Base-by-base conservation (phyloP, 495 filamentous ascomycete species). In the Lophium mytilinum region DNA sequence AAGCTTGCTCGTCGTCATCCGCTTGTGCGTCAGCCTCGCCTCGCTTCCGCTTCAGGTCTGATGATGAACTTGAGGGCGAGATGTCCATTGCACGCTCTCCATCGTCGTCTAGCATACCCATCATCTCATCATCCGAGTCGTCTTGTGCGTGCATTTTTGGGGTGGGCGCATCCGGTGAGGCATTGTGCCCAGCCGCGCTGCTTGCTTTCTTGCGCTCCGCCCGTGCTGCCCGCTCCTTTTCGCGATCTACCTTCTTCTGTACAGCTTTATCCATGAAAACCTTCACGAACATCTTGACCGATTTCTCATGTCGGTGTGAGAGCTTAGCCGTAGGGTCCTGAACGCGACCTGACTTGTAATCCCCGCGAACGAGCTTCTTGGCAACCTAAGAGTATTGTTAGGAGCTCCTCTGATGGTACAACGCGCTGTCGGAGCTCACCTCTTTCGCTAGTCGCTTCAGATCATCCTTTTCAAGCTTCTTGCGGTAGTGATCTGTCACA, bases 401-500 rank as follows among this genome's bases (percentile, higher is more conserved):
- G 45, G 45, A 30, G 24, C 24, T 6, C 2, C 6, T 30, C 24
- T 30, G 6, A 6, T 30, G 2, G 24, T 30, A 30, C 24, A 30
- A 30, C 24, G 6, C 24, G 24, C 2, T 30, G 24, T 30, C 24
- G 6, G 24, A 30, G 24, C 75, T 55, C 70, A 90, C 82, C 69
- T 95, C 89, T 70, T 92, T 93, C 4, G 83, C 86, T 60, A 90
- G 86, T 49, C 86, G 82, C 71, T 96, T 96, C 6, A 96, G 67
- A 62, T 95, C 86, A 7, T 95, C 89, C 58, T 84, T 89, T 3
- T 88, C 86, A 14, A 96, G 80, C 72, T 89, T 89, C 61, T 85
- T 77, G 56, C 83, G 85, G 68, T 88, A 96, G 58, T 89, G 90
- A 68, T 90, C 83, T 67, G 91, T 82, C 3, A 95, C 84, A 53